These are phyloP conservation scores for Thermomyces lanuginosus DNA, from an alignment of 2,329 filamentous ascomycete species.

Conservation along the genomic window DNA sequence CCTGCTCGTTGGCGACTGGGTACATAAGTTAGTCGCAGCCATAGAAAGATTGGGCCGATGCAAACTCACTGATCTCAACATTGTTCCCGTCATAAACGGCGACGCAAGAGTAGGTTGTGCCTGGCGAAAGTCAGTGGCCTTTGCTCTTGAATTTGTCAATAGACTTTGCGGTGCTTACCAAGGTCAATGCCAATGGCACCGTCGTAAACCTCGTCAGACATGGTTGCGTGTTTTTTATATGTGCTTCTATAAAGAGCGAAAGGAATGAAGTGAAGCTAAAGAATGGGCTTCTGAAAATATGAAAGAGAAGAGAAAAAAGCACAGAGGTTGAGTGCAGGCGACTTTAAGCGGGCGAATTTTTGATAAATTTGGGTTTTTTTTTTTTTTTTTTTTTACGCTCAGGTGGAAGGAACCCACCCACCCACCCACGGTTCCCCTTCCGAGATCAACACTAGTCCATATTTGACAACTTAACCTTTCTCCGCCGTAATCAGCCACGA, in stretches of 20 bases:
- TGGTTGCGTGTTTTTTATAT: no score
- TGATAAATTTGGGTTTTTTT: no score
- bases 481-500: no score
- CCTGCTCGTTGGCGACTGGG: slow-evolving; percentile 93
- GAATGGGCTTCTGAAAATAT: slow-evolving; percentile 8
- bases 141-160: slow-evolving; percentile 11
- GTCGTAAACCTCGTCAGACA: slow-evolving; percentile 97
- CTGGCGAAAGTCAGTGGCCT: slow-evolving; percentile 33
- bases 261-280: slow-evolving; percentile 23
- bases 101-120: slow-evolving; percentile 99
- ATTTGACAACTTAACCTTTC: no score
- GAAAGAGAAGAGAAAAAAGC: slow-evolving; percentile 4
- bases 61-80: slow-evolving; percentile 81
- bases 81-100: slow-evolving; percentile 98
- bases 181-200: slow-evolving; percentile 99
- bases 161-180: slow-evolving; percentile 42
- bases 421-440: no score
- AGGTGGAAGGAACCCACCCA: no score
- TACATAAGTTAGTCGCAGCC: slow-evolving; percentile 3
- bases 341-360: no score
- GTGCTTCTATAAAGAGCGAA: slow-evolving; percentile 3
- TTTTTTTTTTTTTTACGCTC: no score
- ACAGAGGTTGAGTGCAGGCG: slow-evolving; percentile 6
- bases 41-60: slow-evolving; percentile 3
- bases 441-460: no score